Evolutionary conservation across 495 filamentous ascomycete genomes (phyloP).

Genomic region (Pyrenopolyporus hunteri): DNA sequence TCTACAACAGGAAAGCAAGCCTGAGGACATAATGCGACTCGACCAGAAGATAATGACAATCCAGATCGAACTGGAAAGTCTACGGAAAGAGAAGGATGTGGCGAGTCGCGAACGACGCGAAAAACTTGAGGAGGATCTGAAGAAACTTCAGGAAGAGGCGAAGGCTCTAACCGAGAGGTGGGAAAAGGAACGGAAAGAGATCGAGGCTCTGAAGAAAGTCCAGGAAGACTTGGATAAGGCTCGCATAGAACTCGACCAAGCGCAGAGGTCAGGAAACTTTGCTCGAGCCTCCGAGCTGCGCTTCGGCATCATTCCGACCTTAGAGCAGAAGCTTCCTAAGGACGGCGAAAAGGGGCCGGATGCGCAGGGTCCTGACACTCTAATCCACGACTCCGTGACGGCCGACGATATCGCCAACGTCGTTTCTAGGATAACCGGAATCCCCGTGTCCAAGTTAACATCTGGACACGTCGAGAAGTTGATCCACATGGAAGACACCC

Average conservation of each 20-base stretch:
- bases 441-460: constrained; percentile 88
- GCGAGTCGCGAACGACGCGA: constrained; percentile 86
- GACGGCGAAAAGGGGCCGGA: constrained; percentile 63
- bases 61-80: constrained; percentile 94
- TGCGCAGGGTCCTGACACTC: constrained; percentile 53
- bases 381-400: constrained; percentile 92
- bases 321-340: constrained; percentile 80
- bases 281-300: constrained; percentile 83
- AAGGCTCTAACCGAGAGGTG: constrained; percentile 73
- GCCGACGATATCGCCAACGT: constrained; percentile 93
- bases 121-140: constrained; percentile 77
- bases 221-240: constrained; percentile 87
- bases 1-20: constrained; percentile 95
- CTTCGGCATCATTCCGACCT: constrained; percentile 81
- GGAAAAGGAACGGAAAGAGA: constrained; percentile 87
- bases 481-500: constrained; percentile 90
- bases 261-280: constrained; percentile 91
- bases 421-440: constrained; percentile 88
- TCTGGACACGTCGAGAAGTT: constrained; percentile 91
- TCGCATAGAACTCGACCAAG: constrained; percentile 81
- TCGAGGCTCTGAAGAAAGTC: constrained; percentile 81
- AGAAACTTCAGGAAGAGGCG: constrained; percentile 73
- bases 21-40: constrained; percentile 86
- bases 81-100: constrained; percentile 92
- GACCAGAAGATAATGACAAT: constrained; percentile 96